Base-by-base conservation (phyloP, 495 filamentous ascomycete genomes). In the Amphirosellinia nigrospora region DNA sequence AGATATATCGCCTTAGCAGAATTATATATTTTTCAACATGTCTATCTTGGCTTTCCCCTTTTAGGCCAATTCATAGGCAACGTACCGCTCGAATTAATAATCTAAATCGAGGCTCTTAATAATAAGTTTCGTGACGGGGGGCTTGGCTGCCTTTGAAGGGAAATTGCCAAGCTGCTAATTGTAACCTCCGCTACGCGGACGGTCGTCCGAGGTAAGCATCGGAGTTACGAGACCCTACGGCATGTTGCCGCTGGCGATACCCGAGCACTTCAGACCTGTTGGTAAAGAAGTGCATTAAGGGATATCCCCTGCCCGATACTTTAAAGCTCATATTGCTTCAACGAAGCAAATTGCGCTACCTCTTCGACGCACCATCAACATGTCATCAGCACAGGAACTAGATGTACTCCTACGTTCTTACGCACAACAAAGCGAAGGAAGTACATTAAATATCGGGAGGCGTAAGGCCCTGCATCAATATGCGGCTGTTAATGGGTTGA, bases 241-340 rank as follows among this genome's bases (percentile, higher is more conserved):
- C 34, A 64, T 64, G 43, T 64, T n/a, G 13, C 62, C 46, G 46
- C 41, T 16, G 16, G n/a, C n/a, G 30, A 28, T 64, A 50, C 36
- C n/a, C 43, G 16, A n/a, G 8, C 19, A n/a, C 43, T 46, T 46
- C 43, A 8, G 16, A 34, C 26, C 38, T 32, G 36, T 64, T 50
- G 21, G 41, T n/a, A 64, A 4, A 46, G 9, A n/a, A 45, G 23
- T 45, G 0, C 16, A 36, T 9, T 59, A 21, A 59, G 55, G 3
- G 11, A 15, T 61, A 16, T 41, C n/a, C 21, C 8, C 28, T 21
- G 0, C 7, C 10, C 32, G 6, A 43, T 23, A 26, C 34, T 61
- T 61, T 4, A 16, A 43, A 61, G 23, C 19, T 41, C 36, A 28
- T 26, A 50, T 11, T 13, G 21, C 46, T 15, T 15, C 38, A 30